These are phyloP conservation scores for Guillardia theta DNA, from an alignment of 78 protist genomes.

Conservation along the genomic window DNA sequence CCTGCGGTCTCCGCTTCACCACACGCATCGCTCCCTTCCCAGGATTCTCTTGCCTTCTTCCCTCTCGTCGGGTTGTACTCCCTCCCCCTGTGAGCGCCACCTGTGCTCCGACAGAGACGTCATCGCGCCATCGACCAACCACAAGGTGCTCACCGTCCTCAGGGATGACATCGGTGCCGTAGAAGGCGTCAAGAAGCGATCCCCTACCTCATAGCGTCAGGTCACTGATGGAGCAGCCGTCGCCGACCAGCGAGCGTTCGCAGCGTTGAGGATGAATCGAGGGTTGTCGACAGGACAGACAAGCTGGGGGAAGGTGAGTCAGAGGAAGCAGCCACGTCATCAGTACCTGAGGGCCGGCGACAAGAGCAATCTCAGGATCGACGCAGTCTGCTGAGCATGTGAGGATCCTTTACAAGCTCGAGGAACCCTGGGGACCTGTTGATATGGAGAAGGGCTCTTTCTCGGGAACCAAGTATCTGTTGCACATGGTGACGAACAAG, in stretches of 20 bases:
- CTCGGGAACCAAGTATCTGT: neutral
- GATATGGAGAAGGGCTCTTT: too few relatives aligned
- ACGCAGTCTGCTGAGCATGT: conserved; percentile 3
- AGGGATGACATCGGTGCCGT: conserved; percentile 52
- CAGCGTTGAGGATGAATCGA: conserved; percentile 53
- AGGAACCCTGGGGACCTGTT: neutral
- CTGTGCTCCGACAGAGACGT: neutral
- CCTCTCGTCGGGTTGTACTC: conserved; percentile 39
- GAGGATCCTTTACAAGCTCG: neutral
- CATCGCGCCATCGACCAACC: neutral
- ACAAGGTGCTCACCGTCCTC: neutral
- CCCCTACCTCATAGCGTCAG: conserved; percentile 22
- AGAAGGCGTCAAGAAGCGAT: conserved; percentile 55
- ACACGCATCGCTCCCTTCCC: too few relatives aligned
- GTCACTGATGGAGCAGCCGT: too few relatives aligned
- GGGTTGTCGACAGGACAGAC: conserved; percentile 60
- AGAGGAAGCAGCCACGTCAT: too few relatives aligned
- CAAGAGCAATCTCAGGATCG: conserved; percentile 39
- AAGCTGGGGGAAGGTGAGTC: too few relatives aligned
- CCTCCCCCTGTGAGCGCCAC: neutral
- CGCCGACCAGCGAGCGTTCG: conserved; percentile 65
- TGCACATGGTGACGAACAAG: neutral
- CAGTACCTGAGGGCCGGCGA: conserved; percentile 50
- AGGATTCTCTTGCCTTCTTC: too few relatives aligned
- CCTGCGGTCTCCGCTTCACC: too few relatives aligned